These are phyloP conservation scores for Jackrogersella multiformis DNA, from an alignment of 495 filamentous ascomycete species.

Conservation along the genomic window DNA sequence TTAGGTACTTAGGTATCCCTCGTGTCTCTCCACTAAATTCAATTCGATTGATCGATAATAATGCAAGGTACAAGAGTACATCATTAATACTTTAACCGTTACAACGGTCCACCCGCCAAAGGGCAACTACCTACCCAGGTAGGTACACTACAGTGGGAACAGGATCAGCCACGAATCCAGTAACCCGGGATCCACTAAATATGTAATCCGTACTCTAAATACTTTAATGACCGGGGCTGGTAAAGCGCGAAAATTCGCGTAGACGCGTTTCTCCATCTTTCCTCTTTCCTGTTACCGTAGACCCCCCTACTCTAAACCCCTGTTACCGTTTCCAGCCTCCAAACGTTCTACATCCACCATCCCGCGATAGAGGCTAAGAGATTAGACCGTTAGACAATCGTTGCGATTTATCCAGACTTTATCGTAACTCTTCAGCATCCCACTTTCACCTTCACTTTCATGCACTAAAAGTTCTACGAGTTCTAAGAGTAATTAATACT, in stretches of 20 bases:
- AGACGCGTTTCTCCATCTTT: constrained; percentile 30
- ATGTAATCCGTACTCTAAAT: no score
- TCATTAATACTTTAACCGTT: not conserved
- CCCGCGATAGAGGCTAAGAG: not conserved
- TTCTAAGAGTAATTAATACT: not conserved
- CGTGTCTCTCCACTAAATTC: constrained; percentile 12
- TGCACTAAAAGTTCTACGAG: constrained; percentile 4
- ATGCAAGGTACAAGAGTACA: constrained; percentile 9
- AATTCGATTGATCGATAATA: not conserved
- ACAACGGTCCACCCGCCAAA: not conserved
- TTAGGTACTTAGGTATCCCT: no score
- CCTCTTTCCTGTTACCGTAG: no score
- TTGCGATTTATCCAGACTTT: constrained; percentile 29
- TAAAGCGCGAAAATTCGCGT: constrained; percentile 48
- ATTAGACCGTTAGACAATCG: constrained; percentile 18
- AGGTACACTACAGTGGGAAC: not conserved
- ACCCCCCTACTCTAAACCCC: not conserved
- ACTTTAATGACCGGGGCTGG: constrained; percentile 43
- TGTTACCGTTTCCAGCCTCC: constrained; percentile 43
- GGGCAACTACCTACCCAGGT: not conserved
- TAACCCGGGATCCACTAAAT: not conserved
- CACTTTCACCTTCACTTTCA: constrained; percentile 19
- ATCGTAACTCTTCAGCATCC: constrained; percentile 37
- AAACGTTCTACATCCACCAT: constrained; percentile 3
- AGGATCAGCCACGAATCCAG: not conserved